phyloP scores from a whole-genome alignment of 768 basidiomycete genomes.

The Gloeopeniophorella convolvens region DNA sequence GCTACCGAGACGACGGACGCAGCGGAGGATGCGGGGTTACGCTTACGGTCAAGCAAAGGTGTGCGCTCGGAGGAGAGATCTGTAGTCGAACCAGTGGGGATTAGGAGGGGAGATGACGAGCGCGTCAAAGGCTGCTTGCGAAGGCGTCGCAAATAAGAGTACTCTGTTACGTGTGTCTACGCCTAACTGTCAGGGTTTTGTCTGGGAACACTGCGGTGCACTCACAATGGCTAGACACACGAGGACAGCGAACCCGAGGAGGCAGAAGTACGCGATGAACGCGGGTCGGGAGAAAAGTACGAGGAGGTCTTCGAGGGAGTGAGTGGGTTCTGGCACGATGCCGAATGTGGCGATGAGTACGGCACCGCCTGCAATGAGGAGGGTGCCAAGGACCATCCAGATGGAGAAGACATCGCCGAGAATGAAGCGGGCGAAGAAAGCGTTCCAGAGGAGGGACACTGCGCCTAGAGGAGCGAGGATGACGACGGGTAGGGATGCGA shows the following conservation, averaged over 20 bases:
- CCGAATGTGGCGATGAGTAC: conserved; percentile 88
- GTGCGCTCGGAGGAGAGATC: conserved; percentile 41
- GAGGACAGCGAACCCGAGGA: conserved; percentile 55
- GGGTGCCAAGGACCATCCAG: conserved; percentile 81
- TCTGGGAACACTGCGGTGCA: conserved; percentile 16
- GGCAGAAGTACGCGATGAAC: conserved; percentile 77
- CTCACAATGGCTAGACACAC: conserved; percentile 59
- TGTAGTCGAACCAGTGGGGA: conserved; percentile 22
- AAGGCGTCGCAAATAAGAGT: conserved; percentile 41
- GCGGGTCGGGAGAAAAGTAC: conserved; percentile 64
- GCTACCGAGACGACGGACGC: conserved; percentile 22
- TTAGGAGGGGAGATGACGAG: conserved; percentile 26
- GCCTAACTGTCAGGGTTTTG: neutral
- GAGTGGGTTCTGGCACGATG: conserved; percentile 83
- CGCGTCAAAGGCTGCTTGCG: conserved; percentile 33
- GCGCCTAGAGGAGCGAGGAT: conserved; percentile 92
- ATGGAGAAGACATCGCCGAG: conserved; percentile 82
- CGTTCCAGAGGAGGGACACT: conserved; percentile 90
- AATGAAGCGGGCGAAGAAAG: conserved; percentile 79
- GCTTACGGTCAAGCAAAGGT: conserved; percentile 43
- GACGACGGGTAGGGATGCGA: conserved; percentile 89
- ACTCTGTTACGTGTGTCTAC: conserved; percentile 73
- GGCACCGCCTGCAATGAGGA: conserved; percentile 83
- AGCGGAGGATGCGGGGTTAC: conserved; percentile 30
- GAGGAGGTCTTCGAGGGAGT: conserved; percentile 80